A percentile compares a stretch with the other conserved stretches of the same genome.
Evolutionary conservation across 192 early-diverging fungal species (phyloP).

Genomic region (Cladochytrium replicatum): DNA sequence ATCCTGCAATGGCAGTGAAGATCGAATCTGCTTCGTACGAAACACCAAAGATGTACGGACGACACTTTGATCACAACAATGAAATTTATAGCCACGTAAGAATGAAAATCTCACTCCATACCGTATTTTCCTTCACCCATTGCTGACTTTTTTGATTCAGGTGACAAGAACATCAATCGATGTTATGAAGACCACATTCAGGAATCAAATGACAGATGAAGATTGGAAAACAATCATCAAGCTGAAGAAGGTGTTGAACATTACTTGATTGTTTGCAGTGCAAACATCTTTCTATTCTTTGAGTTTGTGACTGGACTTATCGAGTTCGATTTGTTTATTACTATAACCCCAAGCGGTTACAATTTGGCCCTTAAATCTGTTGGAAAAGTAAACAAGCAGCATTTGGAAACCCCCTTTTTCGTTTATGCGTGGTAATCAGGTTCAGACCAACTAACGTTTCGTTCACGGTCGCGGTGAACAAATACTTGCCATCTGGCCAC

Average conservation of each 20-base stretch:
- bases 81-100: conserved; percentile 55
- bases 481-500: too few species aligned
- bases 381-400: too few species aligned
- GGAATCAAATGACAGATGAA: conserved; percentile 81
- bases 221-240: conserved; percentile 74
- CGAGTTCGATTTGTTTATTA: too few species aligned
- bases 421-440: too few species aligned
- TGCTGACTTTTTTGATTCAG: conserved; percentile 34
- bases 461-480: too few species aligned
- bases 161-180: conserved; percentile 89
- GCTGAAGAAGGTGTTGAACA: conserved; percentile 60
- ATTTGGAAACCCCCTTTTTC: too few species aligned
- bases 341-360: too few species aligned
- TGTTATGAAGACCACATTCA: conserved; percentile 88
- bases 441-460: too few species aligned
- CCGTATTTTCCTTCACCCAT: conserved; percentile 2
- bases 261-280: conserved; percentile 13
- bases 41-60: conserved; percentile 79
- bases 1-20: conserved; percentile 78
- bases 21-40: conserved; percentile 79
- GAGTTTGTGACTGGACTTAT: background rate
- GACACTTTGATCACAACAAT: conserved; percentile 83
- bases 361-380: too few species aligned
- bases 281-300: background rate
- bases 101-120: too few species aligned